Evolutionary conservation across 2,329 filamentous ascomycete species (phyloP).

Genomic region (Arthroderma sp.): DNA sequence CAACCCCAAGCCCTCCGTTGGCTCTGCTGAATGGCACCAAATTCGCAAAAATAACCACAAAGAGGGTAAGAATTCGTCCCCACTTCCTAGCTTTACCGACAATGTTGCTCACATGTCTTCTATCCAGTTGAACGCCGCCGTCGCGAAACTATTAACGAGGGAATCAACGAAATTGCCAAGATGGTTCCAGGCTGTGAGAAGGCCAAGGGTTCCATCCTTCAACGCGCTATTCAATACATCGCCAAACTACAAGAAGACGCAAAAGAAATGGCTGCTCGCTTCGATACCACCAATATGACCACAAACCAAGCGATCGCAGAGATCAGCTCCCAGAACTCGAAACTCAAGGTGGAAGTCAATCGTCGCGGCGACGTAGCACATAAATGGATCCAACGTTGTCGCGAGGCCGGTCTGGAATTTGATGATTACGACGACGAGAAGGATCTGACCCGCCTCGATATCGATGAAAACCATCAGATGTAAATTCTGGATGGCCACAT

Average conservation of each 20-base stretch:
- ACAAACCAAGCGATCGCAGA: constrained; percentile 50
- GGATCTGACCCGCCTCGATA: constrained; percentile 20
- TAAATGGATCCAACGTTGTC: constrained; percentile 36
- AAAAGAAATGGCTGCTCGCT: constrained; percentile 28
- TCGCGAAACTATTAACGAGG: constrained; percentile 96
- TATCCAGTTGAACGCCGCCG: constrained; percentile 81
- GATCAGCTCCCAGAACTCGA: constrained; percentile 85
- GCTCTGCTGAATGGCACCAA: constrained; percentile 96
- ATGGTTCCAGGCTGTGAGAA: constrained; percentile 97
- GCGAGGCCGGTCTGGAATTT: constrained; percentile 35
- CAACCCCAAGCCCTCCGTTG: constrained; percentile 69
- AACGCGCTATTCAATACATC: constrained; percentile 88
- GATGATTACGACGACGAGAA: constrained; percentile 36
- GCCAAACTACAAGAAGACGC: constrained; percentile 53
- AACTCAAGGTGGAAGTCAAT: constrained; percentile 85
- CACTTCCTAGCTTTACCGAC: background rate
- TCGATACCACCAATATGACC: constrained; percentile 32
- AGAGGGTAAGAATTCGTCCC: constrained; percentile 56
- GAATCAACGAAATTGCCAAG: constrained; percentile 94
- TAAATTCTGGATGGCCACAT: constrained; percentile 1
- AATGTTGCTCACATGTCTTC: background rate
- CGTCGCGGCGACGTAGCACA: constrained; percentile 59
- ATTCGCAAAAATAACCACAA: constrained; percentile 96
- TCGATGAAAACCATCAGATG: constrained; percentile 7
- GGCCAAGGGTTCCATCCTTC: constrained; percentile 94